Evolutionary conservation across 1,139 yeast genomes (phyloP), one percentile per base, ranked within the genome.

Genomic region (Saccharomyces hybrid): DNA sequence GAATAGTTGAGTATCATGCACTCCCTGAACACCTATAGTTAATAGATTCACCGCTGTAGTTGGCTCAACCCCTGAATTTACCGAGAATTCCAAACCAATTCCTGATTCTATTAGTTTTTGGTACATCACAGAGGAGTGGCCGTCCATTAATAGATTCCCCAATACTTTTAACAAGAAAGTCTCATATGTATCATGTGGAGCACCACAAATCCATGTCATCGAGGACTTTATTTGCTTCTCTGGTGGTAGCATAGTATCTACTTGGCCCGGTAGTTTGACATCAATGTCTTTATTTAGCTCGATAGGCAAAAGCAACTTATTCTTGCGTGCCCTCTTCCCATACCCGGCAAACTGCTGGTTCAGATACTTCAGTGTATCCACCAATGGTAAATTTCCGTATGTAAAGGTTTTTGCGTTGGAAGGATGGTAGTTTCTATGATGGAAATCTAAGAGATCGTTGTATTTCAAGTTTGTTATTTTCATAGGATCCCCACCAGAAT

Each of bases 401-500:
- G 97, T 87, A 69, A 85, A 89, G 0, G 96, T 86, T 64, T 78
- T 83, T 1, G 96, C 81, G 67, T 93, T 93, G 1, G 96, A 85
- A 1, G 99, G 98, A 66, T 91, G 96, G 68, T 93, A 93, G 64
- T 86, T 79, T 4, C 72, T 69, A 4, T 75, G 70, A 65, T 93
- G 98, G 74, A 88, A 93, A 31, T 83, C 83, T 5, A 85, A 74
- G 57, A 93, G 76, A 57, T 89, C 95, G 61, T 84, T 83, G 66
- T 91, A 87, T 14, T 78, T 75, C 59, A 93, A 74, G 56, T 83
- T 78, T 0, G 96, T 87, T 57, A 93, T 95, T 55, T 78, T 76
- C 32, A 78, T 71, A 1, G 99, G 99, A 67, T 93, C 96, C 53
- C 99, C 99, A 38, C 98, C 99, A 2, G 96, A 86, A 71, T 90